phyloP scores from a whole-genome alignment of 1,284 basidiomycete species.

The Boletus semigastroideus region DNA sequence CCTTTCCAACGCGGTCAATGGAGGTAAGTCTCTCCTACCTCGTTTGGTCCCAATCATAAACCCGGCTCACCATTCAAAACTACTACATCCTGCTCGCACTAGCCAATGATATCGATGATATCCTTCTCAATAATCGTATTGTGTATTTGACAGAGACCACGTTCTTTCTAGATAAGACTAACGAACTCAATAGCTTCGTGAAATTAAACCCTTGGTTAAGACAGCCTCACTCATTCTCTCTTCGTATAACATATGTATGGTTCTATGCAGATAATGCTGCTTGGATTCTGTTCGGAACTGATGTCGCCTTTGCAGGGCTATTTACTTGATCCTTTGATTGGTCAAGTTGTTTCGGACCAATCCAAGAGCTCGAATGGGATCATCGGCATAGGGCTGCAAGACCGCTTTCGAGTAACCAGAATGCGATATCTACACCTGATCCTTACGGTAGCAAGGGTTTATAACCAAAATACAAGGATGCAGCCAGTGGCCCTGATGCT shows the following conservation, averaged over 20 bases:
- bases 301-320: constrained; percentile 74
- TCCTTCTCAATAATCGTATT: not conserved
- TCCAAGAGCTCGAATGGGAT: constrained; percentile 66
- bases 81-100: constrained; percentile 59
- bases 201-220: too few species aligned
- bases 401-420: constrained; percentile 62
- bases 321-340: constrained; percentile 62
- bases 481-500: constrained; percentile 47
- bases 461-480: constrained; percentile 53
- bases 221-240: too few species aligned
- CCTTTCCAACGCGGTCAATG: constrained; percentile 62
- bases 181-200: too few species aligned
- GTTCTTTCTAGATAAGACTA: too few species aligned
- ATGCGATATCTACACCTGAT: constrained; percentile 8
- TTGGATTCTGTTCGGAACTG: constrained; percentile 60
- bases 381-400: constrained; percentile 63
- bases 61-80: constrained; percentile 60
- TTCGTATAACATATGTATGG: too few species aligned
- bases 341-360: constrained; percentile 68
- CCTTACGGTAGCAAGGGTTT: not conserved
- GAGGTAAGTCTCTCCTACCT: constrained; percentile 59
- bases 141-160: too few species aligned
- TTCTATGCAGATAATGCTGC: too few species aligned
- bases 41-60: constrained; percentile 67
- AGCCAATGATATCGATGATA: constrained; percentile 68